Evolutionary conservation across 208 protist species (phyloP), one percentile per base, ranked within the genome.

Genomic region (Wallacemonas sp.): DNA sequence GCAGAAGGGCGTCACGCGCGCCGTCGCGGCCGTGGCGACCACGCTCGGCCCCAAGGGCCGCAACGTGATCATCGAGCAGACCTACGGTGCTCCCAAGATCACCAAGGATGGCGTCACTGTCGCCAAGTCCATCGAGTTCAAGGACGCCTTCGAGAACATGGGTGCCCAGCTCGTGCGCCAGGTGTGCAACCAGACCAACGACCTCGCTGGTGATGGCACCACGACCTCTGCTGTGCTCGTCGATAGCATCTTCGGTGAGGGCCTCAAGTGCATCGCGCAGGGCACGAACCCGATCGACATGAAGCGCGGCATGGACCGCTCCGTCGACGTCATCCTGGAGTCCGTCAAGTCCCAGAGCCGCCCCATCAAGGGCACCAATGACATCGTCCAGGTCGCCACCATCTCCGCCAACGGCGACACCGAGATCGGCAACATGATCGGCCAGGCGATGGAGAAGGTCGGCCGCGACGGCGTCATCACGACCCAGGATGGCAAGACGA

Each of bases 31-130:
- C 26, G 98, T 99, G 11, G 87, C 96, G 41, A 96, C 97, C 38
- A 99, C 98, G 32, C 92, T 99, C 19, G 99, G 99, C 24, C 99
- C 99, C 74, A 99, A 98, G 87, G 98, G 98, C 39, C 87, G 98
- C 68, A 99, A 99, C 74, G 98, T 99, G 24, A 96, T 99, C 36
- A 97, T 99, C 41, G 98, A 99, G 70, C 98, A 99, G 80, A 62
- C 88, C 47, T 99, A 98, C 77, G 98, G 97, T 55, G 65, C 90
- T 16, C 98, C 99, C 43, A 98, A 99, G 73, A 99, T 99, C 83
- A 99, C 99, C 39, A 99, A 99, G 92, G 99, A 99, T 71, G 99
- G 99, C 83, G 99, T 99, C 44, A 99, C 98, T 21, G 99, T 99
- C 23, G 99, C 99, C 19, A 99, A 99, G 80, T 76, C 91, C 46